Percentiles rank a stretch among this genome's conserved stretches.
These are phyloP conservation scores for Geotrichum ghanense DNA, from an alignment of 805 yeast genomes.

Conservation along the genomic window DNA sequence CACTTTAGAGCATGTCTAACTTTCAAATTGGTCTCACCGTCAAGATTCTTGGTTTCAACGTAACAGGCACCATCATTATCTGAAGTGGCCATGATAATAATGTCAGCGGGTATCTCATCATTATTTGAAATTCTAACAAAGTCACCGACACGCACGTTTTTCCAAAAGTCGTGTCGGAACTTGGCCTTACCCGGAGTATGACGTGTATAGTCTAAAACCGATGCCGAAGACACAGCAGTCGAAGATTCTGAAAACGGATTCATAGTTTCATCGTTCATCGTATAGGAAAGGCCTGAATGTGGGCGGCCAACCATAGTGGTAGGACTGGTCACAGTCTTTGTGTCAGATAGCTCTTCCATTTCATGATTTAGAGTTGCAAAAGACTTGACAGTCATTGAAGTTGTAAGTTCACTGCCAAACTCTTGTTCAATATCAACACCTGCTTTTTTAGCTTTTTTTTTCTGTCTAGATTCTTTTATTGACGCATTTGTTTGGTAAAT, in stretches of 20 bases:
- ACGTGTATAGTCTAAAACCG: constrained; percentile 24
- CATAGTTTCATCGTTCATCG: not conserved
- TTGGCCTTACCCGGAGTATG: constrained; percentile 24
- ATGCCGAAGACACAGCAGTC: constrained; percentile 1
- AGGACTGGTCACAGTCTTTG: not conserved
- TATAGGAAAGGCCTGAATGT: not conserved
- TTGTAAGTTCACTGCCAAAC: constrained; percentile 9
- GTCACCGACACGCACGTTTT: constrained; percentile 66
- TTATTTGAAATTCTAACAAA: constrained; percentile 53
- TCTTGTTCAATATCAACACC: constrained; percentile 3
- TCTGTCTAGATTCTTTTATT: constrained; percentile 4
- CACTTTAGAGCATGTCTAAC: constrained; percentile 42
- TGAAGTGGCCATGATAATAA: constrained; percentile 54
- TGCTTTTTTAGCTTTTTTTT: constrained; percentile 3
- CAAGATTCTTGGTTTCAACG: constrained; percentile 61
- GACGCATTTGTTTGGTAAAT: constrained; percentile 6
- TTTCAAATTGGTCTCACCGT: constrained; percentile 70
- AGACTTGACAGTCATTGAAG: constrained; percentile 15
- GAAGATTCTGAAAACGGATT: constrained; percentile 1
- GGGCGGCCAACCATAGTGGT: not conserved
- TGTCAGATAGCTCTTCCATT: not conserved
- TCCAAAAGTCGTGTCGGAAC: constrained; percentile 51
- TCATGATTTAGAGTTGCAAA: constrained; percentile 8
- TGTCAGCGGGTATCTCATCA: constrained; percentile 75
- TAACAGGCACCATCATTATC: constrained; percentile 59